Evolutionary conservation across 306 rosid genomes (phyloP), one percentile per base, ranked within the genome.

Genomic region (Rosa persica): DNA sequence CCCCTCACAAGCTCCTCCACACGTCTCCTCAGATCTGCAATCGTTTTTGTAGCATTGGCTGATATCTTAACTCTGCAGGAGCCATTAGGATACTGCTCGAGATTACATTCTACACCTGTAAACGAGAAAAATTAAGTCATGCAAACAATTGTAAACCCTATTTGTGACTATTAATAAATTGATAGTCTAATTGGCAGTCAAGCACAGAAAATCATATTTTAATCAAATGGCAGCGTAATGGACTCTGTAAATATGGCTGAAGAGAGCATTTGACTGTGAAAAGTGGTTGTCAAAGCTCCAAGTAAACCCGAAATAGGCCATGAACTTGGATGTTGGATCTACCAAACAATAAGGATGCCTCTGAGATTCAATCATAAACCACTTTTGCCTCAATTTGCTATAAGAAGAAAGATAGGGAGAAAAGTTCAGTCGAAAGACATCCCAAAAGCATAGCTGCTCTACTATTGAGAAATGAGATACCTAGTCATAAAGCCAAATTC

Each of bases 1-100:
- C 99, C 99, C 72, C 90, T 88, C 64, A 87, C 75, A 40, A 93
- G 89, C 84, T 87, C 93, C 83, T 96, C 99, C 67, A 91, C 86
- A 57, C 82, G 96, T 74, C 88, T 86, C 80, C 99, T 89, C 74
- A 88, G 81, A 76, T 93, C 93, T 34, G 98, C 97, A 60, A 96
- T 92, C 3, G 75, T 88, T 86, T 70, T 89, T 43, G 99, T 96
- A 70, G 98, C 99, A 87, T 89, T 93, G 58, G 97, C 94, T 34
- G 93, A 86, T 75, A 96, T 87, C 88, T 82, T 93, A 80, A 96
- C 83, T 25, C 93, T 87, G 79, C 81, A 79, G 67, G 96, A 91
- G 73, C 98, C 98, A 67, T 87, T 96, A 66, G 78, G 61, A 81
- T 80, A 86, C 66, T 40, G 76, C 22, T 89, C 89, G 11, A 84